Conservation (phyloP, 106 monocot genomes). For the Dendrobium huoshanense region DNA sequence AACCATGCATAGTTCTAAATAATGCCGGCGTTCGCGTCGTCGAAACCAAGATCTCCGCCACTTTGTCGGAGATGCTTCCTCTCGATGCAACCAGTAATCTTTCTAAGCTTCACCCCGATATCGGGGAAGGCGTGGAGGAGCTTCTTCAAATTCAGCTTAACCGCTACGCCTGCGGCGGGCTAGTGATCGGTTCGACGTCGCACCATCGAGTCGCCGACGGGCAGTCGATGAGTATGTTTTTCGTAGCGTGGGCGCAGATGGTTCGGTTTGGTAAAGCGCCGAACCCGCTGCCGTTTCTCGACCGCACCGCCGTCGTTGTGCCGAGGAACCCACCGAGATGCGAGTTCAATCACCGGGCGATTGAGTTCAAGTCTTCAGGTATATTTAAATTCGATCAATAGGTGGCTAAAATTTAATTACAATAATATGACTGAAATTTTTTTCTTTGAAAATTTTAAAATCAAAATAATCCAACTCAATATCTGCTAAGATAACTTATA, state of each 20-base stretch:
- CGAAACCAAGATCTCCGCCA: slow-evolving; percentile 19
- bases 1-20: slow-evolving; percentile 12
- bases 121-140: slow-evolving; percentile 4
- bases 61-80: slow-evolving; percentile 22
- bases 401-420: no score
- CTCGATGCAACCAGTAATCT: slow-evolving; percentile 19
- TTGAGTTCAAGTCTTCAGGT: slow-evolving; percentile 29
- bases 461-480: no score
- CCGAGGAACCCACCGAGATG: slow-evolving; percentile 21
- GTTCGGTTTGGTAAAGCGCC: slow-evolving; percentile 4
- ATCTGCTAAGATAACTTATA: no score
- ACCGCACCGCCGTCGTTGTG: slow-evolving; percentile 14
- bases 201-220: slow-evolving; percentile 55
- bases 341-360: slow-evolving; percentile 41
- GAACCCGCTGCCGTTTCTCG: slow-evolving; percentile 17
- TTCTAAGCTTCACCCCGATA: slow-evolving; percentile 26
- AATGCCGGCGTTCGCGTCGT: slow-evolving; percentile 37
- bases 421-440: no score
- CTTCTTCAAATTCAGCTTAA: slow-evolving; percentile 49
- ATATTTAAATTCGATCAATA: not conserved
- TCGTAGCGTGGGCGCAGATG: slow-evolving; percentile 28
- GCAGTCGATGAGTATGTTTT: slow-evolving; percentile 40
- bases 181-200: slow-evolving; percentile 42
- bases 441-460: no score
- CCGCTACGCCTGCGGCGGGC: slow-evolving; percentile 41